Evolutionary conservation across 768 basidiomycete species (phyloP), one percentile per base, ranked within the genome.

Genomic region (Dioszegia crocea): DNA sequence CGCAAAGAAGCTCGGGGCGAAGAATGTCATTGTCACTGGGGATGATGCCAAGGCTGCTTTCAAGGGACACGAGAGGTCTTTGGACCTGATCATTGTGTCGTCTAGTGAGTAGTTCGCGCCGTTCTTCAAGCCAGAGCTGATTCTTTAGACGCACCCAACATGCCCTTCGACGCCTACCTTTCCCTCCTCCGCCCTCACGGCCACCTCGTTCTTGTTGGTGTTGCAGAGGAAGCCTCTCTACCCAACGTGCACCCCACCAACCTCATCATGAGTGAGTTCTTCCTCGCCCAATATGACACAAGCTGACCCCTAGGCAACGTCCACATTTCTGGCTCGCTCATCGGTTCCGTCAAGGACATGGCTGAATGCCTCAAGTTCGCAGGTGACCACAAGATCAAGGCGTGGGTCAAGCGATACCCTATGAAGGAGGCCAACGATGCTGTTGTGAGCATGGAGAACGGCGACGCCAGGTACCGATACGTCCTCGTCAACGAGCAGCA

Each of bases 1-100:
- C 66, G 83, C 83, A 23, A 74, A 80, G 63, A 79, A 82, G 67
- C 77, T 86, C 64, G 85, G 86, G 2, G 85, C 84, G 0, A 80
- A 79, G 19, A 75, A 81, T 44, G 81, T 84, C 63, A 78, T 85
- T 23, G 75, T 79, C 26, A 85, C 84, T 2, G 48, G 79, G 59
- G 70, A 75, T 56, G 67, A 75, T 56, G 65, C 41, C 38, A 68
- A 60, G 24, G 63, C 63, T 2, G 73, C 71, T 24, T 62, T 74
- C 48, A 70, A 73, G 43, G 75, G 71, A 6, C 67, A 77, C 62
- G 57, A 54, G 14, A 66, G 76, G 38, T 61, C 69, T 8, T 65
- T 79, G 48, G 79, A 80, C 63, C 57, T 80, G 26, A 78, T 80
- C 64, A 59, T 80, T 44, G 73, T 65, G 39, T 80, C 65, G 31